A percentile compares a stretch with the other conserved stretches of the same genome.
These are phyloP conservation scores for Apium graveolens DNA, from an alignment of 129 eudicot genomes.

Conservation along the genomic window DNA sequence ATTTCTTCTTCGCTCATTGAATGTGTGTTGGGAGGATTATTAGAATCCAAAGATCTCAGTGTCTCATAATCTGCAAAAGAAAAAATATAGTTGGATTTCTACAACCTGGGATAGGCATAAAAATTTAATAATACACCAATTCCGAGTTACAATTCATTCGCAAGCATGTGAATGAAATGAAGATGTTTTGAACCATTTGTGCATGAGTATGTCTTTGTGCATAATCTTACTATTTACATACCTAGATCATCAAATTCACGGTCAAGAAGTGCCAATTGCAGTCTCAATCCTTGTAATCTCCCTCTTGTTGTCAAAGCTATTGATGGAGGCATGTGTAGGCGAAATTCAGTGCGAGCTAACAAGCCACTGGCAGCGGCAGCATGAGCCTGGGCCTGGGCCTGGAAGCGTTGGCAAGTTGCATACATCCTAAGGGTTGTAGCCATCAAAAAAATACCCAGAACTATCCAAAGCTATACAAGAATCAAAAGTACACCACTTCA, in stretches of 20 bases:
- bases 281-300: slow-evolving; percentile 29
- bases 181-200: background rate
- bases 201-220: background rate
- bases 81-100: background rate
- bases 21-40: slow-evolving; percentile 17
- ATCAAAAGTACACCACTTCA: background rate
- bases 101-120: background rate
- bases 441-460: slow-evolving; percentile 26
- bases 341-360: slow-evolving; percentile 30
- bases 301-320: slow-evolving; percentile 32
- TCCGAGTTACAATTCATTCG: background rate
- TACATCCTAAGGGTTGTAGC: slow-evolving; percentile 36
- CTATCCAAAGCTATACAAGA: slow-evolving; percentile 27
- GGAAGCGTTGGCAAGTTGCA: slow-evolving; percentile 36
- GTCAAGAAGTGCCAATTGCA: slow-evolving; percentile 38
- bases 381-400: slow-evolving; percentile 34
- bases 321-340: slow-evolving; percentile 34
- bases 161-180: background rate
- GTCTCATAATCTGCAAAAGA: slow-evolving; percentile 28
- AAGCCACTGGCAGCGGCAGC: slow-evolving; percentile 34
- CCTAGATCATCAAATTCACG: slow-evolving; percentile 36
- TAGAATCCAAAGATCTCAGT: slow-evolving; percentile 24
- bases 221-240: background rate
- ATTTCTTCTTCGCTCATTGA: slow-evolving; percentile 35
- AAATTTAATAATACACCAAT: background rate